Base-by-base conservation (phyloP, 2,329 filamentous ascomycete species). In the Talaromyces marneffei region DNA sequence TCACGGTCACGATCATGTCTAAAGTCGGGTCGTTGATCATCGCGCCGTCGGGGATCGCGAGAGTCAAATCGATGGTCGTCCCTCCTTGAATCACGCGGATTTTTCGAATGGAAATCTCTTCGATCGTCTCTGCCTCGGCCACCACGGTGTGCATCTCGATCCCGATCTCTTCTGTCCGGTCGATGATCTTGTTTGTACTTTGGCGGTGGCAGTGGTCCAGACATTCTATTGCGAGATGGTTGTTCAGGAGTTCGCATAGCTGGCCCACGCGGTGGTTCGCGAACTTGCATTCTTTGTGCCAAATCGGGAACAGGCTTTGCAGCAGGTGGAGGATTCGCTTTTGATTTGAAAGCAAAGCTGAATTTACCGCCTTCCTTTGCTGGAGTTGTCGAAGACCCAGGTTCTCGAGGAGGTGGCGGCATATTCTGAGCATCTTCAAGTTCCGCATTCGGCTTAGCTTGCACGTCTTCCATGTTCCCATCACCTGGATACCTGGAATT, bases 271-370 rank as follows among this genome's bases (percentile, higher is more conserved):
- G 61, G 61, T 9, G 75, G 69, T 67, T 73, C 80, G 67, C 72
- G 70, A 44, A 69, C 65, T 58, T 74, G 78, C 80, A 77, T 79
- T 66, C 74, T 78, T 67, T 73, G 76, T 14, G 78, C 76, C 57
- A 83, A 67, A 62, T 82, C 82, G 42, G 78, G 70, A 44, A 83
- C 81, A 29, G 79, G 75, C 64, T 82, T 82, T 52, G 78, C 77
- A 61, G 80, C 79, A 64, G 82, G 78, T 27, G 79, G 77, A 20
- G 87, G 80, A 2, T 82, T 80, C 23, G 86, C 84, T 71, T 89
- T 93, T 61, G 87, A 84, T 72, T 97, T 97, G 75, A 97, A 91
- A 1, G 92, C 91, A 73, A 97, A 97, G 72, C 91, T 95, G 70
- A 97, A 95, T 75, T 93, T 94, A 48, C 86, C 85, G 2, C 79